Evolutionary conservation across 495 filamentous ascomycete genomes (phyloP).

Genomic region (Penicillium paxilli): DNA sequence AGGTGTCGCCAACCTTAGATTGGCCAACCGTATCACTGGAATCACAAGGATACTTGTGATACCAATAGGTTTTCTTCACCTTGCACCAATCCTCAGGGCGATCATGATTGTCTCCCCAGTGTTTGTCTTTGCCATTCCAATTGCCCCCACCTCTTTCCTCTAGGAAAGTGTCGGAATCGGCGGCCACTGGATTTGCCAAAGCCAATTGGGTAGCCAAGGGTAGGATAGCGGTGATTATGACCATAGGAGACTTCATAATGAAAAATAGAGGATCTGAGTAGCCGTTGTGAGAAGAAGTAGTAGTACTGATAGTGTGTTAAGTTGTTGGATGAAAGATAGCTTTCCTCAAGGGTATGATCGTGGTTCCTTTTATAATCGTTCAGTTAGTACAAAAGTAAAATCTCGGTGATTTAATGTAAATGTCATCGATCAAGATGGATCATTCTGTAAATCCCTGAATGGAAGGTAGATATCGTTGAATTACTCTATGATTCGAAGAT

Average conservation of each 20-base stretch:
- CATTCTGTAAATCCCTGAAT: not conserved
- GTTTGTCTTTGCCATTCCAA: not conserved
- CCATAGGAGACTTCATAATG: not conserved
- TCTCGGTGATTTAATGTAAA: not conserved
- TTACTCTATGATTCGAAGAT: not conserved
- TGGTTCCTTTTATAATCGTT: not conserved
- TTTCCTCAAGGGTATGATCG: not conserved
- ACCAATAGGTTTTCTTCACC: not conserved
- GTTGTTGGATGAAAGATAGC: not conserved
- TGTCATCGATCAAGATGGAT: not conserved
- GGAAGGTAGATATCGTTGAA: not conserved
- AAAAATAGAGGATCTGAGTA: not conserved
- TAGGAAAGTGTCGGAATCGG: not conserved
- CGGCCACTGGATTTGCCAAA: not conserved
- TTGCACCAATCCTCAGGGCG: not conserved
- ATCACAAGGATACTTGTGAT: slow-evolving; percentile 3
- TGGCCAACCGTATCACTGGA: not conserved
- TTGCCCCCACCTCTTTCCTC: not conserved
- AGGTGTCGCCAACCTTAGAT: not conserved
- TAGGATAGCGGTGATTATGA: not conserved
- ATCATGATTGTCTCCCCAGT: not conserved
- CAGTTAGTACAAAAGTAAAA: not conserved
- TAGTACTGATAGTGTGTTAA: not conserved
- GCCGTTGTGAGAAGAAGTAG: no score
- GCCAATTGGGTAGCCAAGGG: not conserved